phyloP scores from a whole-genome alignment of 768 basidiomycete species.

The Crucibulum laeve region DNA sequence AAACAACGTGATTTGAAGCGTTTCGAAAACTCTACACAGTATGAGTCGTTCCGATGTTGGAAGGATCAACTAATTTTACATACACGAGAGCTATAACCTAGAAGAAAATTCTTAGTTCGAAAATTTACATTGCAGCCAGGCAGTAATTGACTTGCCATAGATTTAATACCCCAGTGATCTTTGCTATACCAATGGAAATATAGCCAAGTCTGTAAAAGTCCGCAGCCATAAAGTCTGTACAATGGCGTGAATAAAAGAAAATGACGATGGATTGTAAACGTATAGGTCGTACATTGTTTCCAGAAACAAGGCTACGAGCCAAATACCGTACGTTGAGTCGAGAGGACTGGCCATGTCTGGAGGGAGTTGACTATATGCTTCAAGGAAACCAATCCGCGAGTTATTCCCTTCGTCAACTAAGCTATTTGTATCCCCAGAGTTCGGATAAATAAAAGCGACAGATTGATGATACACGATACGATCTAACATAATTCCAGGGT shows the following conservation, averaged over 20 bases:
- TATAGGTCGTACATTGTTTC: not conserved
- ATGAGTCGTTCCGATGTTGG: not conserved
- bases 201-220: conserved; percentile 14
- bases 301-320: not conserved
- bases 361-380: too few relatives aligned
- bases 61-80: not conserved
- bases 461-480: too few relatives aligned
- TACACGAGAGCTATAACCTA: conserved; percentile 6
- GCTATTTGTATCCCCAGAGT: too few relatives aligned
- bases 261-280: not conserved
- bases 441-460: too few relatives aligned
- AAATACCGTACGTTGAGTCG: not conserved
- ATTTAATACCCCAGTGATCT: conserved; percentile 14
- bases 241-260: not conserved
- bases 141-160: conserved; percentile 6
- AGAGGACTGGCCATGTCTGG: not conserved
- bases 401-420: too few relatives aligned
- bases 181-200: conserved; percentile 19
- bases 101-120: not conserved
- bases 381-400: too few relatives aligned
- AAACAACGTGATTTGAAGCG: conserved; percentile 12
- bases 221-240: conserved; percentile 16
- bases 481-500: too few relatives aligned
- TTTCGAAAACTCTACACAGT: conserved; percentile 11
- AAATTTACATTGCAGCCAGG: not conserved